These are phyloP conservation scores for Lipomyces mesembrius DNA, from an alignment of 805 yeast genomes.

Conservation along the genomic window DNA sequence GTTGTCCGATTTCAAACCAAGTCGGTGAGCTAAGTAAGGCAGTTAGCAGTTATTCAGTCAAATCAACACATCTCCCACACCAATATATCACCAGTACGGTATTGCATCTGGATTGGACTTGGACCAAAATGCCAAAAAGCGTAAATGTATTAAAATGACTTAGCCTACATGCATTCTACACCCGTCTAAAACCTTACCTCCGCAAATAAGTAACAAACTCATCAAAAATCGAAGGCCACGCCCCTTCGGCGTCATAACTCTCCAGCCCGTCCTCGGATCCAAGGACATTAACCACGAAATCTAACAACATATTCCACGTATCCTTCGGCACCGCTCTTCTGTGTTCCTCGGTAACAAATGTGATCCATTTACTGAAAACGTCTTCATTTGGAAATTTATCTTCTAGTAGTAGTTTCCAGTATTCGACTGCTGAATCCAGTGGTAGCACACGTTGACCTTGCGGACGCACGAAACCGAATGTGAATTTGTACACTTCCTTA, in stretches of 20 bases:
- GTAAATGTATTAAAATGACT: not conserved
- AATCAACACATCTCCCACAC: too few species aligned
- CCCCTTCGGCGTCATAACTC: slow-evolving; percentile 74
- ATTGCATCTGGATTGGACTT: not conserved
- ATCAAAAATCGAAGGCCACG: slow-evolving; percentile 93
- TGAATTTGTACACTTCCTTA: slow-evolving; percentile 66
- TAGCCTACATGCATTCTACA: not conserved
- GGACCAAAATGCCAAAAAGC: not conserved
- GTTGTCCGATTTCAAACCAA: too few species aligned
- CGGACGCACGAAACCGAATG: slow-evolving; percentile 70
- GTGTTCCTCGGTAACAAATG: slow-evolving; percentile 54
- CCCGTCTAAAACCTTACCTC: not conserved
- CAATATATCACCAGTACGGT: too few species aligned
- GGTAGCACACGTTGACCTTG: slow-evolving; percentile 61
- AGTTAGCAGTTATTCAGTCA: too few species aligned
- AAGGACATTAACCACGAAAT: slow-evolving; percentile 58
- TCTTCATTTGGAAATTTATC: slow-evolving; percentile 43
- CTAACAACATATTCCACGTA: slow-evolving; percentile 82
- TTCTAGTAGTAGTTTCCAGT: slow-evolving; percentile 74
- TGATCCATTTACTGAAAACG: slow-evolving; percentile 55
- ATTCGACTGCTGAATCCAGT: slow-evolving; percentile 66
- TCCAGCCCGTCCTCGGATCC: slow-evolving; percentile 56
- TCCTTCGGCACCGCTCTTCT: slow-evolving; percentile 66
- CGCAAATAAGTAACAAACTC: slow-evolving; percentile 68
- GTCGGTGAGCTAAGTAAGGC: too few species aligned